Conservation (phyloP, 1,284 basidiomycete genomes). For the Cronartium quercuum region DNA sequence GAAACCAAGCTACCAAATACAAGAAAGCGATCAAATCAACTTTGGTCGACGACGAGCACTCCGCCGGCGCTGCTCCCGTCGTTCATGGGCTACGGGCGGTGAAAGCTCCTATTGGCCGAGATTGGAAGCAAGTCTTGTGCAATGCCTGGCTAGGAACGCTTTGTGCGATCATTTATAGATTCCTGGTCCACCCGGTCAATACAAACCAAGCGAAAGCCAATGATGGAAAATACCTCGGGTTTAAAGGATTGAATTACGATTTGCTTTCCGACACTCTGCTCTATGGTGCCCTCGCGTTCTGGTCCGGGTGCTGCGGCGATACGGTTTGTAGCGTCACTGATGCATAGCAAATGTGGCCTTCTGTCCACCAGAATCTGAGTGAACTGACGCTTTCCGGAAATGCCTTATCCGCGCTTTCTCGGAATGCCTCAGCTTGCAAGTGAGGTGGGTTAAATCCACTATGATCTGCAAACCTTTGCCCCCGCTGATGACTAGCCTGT, state of each 20-base stretch:
- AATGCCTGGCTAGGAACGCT: slow-evolving; percentile 32
- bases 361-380: background rate
- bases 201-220: background rate
- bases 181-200: background rate
- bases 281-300: slow-evolving; percentile 17
- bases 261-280: slow-evolving; percentile 2
- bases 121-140: slow-evolving; percentile 24
- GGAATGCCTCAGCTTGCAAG: slow-evolving; percentile 14
- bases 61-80: background rate
- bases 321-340: background rate
- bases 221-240: background rate
- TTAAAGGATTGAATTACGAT: background rate
- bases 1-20: slow-evolving; percentile 46
- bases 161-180: slow-evolving; percentile 8
- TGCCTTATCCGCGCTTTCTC: background rate
- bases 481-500: no score
- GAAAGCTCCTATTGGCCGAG: background rate
- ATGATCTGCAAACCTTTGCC: background rate
- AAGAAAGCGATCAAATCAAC: slow-evolving; percentile 43
- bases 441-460: slow-evolving; percentile 7
- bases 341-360: background rate
- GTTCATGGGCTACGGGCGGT: background rate
- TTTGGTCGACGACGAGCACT: slow-evolving; percentile 41
- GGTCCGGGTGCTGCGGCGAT: slow-evolving; percentile 27
- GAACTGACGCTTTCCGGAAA: background rate